phyloP scores from a whole-genome alignment of 129 eudicot genomes.

The Flaveria bidentis region DNA sequence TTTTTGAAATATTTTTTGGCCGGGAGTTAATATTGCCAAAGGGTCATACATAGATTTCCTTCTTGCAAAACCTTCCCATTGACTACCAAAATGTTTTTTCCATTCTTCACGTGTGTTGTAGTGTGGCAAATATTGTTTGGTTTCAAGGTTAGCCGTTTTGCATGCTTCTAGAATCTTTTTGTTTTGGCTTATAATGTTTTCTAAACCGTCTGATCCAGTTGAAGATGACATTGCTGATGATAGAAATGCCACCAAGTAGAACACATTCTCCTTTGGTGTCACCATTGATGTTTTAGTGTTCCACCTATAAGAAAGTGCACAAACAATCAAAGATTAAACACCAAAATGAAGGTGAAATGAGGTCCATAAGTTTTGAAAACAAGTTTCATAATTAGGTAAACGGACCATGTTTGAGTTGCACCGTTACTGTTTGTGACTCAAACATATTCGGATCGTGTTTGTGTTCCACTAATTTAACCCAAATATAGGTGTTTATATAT shows the following conservation, averaged over 20 bases:
- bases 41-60: slow-evolving; percentile 85
- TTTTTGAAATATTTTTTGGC: slow-evolving; percentile 79
- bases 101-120: slow-evolving; percentile 69
- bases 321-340: slow-evolving; percentile 2
- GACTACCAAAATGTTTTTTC: slow-evolving; percentile 77
- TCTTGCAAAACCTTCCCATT: slow-evolving; percentile 64
- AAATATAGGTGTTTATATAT: not conserved
- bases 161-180: slow-evolving; percentile 64
- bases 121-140: slow-evolving; percentile 88
- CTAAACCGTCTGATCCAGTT: slow-evolving; percentile 67
- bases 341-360: slow-evolving; percentile 2
- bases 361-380: not conserved
- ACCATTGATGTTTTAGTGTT: slow-evolving; percentile 69
- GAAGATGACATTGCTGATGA: slow-evolving; percentile 83
- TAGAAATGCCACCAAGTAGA: slow-evolving; percentile 81
- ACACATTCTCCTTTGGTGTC: slow-evolving; percentile 75
- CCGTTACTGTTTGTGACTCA: not conserved
- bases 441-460: not conserved
- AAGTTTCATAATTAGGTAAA: not conserved
- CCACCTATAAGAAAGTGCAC: slow-evolving; percentile 54
- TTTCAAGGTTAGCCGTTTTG: slow-evolving; percentile 46
- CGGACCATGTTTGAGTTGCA: not conserved
- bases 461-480: not conserved
- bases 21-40: slow-evolving; percentile 82
- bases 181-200: slow-evolving; percentile 64